Evolutionary conservation across 768 basidiomycete genomes (phyloP).

Genomic region (Amanita phalloides): DNA sequence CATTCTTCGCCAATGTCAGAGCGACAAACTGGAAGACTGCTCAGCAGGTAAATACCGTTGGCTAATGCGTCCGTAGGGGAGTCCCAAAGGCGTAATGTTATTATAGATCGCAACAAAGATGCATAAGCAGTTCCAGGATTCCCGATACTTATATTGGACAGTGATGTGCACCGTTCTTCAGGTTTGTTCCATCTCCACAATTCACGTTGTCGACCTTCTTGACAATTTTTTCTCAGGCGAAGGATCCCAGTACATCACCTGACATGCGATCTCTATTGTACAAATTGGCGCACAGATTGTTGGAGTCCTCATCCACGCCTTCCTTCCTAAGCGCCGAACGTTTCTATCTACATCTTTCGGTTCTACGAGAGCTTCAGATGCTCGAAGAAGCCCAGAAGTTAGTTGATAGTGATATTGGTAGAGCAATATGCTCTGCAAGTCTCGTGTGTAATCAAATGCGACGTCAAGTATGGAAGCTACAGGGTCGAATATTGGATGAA

Average conservation of each 20-base stretch:
- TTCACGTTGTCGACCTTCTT: neutral
- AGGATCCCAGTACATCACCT: conserved; percentile 49
- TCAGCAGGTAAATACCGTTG: conserved; percentile 47
- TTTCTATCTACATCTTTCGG: conserved; percentile 63
- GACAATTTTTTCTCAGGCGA: conserved; percentile 39
- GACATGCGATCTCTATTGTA: conserved; percentile 59
- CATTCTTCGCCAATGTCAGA: conserved; percentile 78
- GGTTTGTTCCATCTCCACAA: conserved; percentile 23
- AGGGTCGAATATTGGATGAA: conserved; percentile 51
- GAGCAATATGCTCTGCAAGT: conserved; percentile 56
- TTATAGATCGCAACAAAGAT: conserved; percentile 66
- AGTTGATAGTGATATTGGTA: conserved; percentile 59
- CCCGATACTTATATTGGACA: conserved; percentile 77
- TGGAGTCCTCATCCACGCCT: conserved; percentile 51
- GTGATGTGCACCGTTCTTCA: conserved; percentile 74
- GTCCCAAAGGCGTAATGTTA: conserved; percentile 1
- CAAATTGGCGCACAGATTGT: conserved; percentile 67
- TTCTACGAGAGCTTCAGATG: conserved; percentile 58
- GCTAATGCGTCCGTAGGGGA: neutral
- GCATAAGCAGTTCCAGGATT: conserved; percentile 77
- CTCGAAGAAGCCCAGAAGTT: conserved; percentile 63
- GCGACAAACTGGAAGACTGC: conserved; percentile 79
- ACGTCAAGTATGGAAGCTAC: conserved; percentile 54
- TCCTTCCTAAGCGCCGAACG: conserved; percentile 62
- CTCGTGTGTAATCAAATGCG: conserved; percentile 68